Percentiles rank a stretch among this genome's conserved stretches.
phyloP scores from a whole-genome alignment of 1,284 basidiomycete species.

The Vanrija pseudolonga region DNA sequence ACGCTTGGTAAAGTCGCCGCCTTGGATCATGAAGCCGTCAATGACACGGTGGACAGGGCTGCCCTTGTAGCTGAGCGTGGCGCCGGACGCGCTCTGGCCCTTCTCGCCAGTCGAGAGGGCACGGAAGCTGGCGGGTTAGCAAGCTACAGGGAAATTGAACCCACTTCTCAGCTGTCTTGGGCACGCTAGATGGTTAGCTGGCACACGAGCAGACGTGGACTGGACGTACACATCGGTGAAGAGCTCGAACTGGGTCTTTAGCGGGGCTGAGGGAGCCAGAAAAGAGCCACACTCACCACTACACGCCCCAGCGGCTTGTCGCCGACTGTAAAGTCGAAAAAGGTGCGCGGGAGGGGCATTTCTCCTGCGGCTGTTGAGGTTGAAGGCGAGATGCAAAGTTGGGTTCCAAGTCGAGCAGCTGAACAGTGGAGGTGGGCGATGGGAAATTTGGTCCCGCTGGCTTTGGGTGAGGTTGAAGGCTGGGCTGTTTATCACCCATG shows the following conservation, averaged over 20 bases:
- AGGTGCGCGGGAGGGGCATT: constrained; percentile 50
- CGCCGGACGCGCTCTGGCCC: constrained; percentile 63
- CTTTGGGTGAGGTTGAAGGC: no score
- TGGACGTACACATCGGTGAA: constrained; percentile 55
- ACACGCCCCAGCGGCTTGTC: constrained; percentile 60
- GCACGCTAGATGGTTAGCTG: constrained; percentile 54
- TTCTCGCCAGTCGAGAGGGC: constrained; percentile 83
- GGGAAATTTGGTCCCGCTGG: no score
- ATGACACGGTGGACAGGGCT: constrained; percentile 75
- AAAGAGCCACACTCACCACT: constrained; percentile 44
- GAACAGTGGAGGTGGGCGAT: no score
- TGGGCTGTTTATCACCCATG: no score
- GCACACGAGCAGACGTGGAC: constrained; percentile 2
- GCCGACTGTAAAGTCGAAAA: constrained; percentile 72
- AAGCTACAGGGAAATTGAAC: constrained; percentile 25
- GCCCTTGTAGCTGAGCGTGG: constrained; percentile 77
- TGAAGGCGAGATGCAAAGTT: no score
- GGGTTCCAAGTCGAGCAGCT: no score
- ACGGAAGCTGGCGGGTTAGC: constrained; percentile 62
- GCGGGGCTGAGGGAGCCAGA: not conserved
- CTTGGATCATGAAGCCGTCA: constrained; percentile 82
- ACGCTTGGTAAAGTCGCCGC: constrained; percentile 59
- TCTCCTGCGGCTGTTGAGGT: no score
- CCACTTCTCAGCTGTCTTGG: constrained; percentile 83
- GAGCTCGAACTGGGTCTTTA: constrained; percentile 69